Percentiles rank a stretch among this genome's conserved stretches.
Conservation (phyloP, 2,329 filamentous ascomycete species). For the Sclerotinia borealis region DNA sequence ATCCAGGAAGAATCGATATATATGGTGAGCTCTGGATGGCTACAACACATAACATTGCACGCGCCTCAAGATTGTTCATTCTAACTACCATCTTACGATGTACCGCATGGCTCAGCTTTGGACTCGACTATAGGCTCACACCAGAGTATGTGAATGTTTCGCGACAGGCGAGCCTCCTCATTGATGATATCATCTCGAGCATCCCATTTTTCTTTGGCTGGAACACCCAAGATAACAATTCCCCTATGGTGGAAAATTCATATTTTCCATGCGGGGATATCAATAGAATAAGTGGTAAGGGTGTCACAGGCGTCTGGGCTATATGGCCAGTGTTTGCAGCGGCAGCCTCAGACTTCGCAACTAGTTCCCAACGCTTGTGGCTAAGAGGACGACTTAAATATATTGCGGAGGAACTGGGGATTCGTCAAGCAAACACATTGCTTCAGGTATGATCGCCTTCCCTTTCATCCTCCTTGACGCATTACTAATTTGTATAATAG, state of each 20-base stretch:
- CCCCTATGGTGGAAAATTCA: constrained; percentile 34
- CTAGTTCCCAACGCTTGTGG: constrained; percentile 20
- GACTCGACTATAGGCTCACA: constrained; percentile 54
- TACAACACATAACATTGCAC: constrained; percentile 50
- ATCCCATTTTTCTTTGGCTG: constrained; percentile 54
- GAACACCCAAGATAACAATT: constrained; percentile 26
- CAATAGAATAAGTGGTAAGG: constrained; percentile 15
- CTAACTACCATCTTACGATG: constrained; percentile 51
- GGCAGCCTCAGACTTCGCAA: constrained; percentile 21
- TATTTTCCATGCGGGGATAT: constrained; percentile 46
- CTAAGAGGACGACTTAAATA: constrained; percentile 21
- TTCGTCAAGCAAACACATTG: constrained; percentile 23
- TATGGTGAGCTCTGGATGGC: constrained; percentile 54
- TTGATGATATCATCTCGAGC: constrained; percentile 53
- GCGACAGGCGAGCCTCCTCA: constrained; percentile 44
- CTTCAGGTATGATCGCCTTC: constrained; percentile 14
- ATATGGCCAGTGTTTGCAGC: constrained; percentile 26
- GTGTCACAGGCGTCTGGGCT: constrained; percentile 20
- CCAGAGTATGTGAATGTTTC: constrained; percentile 52
- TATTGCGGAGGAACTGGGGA: constrained; percentile 22
- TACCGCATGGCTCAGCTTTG: constrained; percentile 52
- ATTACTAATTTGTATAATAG: neutral
- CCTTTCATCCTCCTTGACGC: neutral
- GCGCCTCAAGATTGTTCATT: constrained; percentile 49
- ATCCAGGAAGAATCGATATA: constrained; percentile 52